Percentiles rank a stretch among this genome's conserved stretches.
Evolutionary conservation across 371 early-diverging fungal genomes (phyloP).

Genomic region (Lichtheimia ornata): DNA sequence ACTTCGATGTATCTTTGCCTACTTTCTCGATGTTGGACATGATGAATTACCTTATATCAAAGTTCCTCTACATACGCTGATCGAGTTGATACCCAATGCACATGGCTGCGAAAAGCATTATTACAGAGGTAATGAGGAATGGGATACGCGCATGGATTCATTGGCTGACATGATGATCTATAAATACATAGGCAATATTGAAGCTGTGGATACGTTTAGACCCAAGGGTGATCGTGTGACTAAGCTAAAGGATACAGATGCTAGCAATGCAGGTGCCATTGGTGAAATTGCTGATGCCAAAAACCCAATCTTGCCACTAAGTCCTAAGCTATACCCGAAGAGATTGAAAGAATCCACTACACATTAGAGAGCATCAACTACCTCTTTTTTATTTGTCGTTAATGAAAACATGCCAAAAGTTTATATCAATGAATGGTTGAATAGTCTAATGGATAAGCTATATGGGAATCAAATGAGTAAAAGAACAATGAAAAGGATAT

Average conservation of each 20-base stretch:
- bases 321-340: constrained; percentile 10
- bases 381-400: background rate
- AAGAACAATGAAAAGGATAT: too few relatives aligned
- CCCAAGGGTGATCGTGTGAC: constrained; percentile 39
- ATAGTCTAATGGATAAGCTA: constrained; percentile 31
- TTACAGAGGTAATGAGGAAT: constrained; percentile 54
- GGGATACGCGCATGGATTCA: background rate
- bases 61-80: constrained; percentile 95
- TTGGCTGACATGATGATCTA: background rate
- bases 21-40: constrained; percentile 88
- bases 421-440: constrained; percentile 14
- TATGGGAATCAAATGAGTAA: background rate
- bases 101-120: constrained; percentile 92
- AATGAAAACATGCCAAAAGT: background rate
- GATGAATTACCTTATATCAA: constrained; percentile 95
- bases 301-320: constrained; percentile 14
- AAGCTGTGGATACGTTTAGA: constrained; percentile 87
- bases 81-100: constrained; percentile 93
- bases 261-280: constrained; percentile 31
- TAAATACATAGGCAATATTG: constrained; percentile 63
- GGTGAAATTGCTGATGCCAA: constrained; percentile 37
- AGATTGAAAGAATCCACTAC: background rate
- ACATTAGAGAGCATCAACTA: background rate
- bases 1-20: constrained; percentile 90
- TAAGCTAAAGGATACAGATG: constrained; percentile 11